Evolutionary conservation across 805 yeast genomes (phyloP).

Genomic region (Wickerhamiella spandovensis): DNA sequence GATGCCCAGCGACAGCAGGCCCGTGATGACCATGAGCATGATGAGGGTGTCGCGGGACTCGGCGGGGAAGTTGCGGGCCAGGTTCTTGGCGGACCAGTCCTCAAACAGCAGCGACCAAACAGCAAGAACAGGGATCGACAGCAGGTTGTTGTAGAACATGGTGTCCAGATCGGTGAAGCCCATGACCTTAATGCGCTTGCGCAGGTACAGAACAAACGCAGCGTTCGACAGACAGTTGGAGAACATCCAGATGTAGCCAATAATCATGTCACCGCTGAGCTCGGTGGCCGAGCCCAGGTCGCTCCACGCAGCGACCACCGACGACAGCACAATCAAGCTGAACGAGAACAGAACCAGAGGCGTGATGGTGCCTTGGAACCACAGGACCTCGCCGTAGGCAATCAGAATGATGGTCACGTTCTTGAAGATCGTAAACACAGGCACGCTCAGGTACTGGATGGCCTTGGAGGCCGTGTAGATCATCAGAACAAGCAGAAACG

Average conservation of each 20-base stretch:
- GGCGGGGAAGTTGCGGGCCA: constrained; percentile 65
- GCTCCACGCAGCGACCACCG: constrained; percentile 92
- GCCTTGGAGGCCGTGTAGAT: constrained; percentile 95
- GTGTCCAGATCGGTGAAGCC: constrained; percentile 88
- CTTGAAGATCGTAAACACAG: constrained; percentile 96
- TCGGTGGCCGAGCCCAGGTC: constrained; percentile 37
- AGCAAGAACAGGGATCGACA: constrained; percentile 81
- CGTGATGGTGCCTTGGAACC: constrained; percentile 91
- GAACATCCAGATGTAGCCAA: constrained; percentile 95
- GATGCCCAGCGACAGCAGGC: constrained; percentile 90
- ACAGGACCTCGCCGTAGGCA: constrained; percentile 95
- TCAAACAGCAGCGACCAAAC: constrained; percentile 65
- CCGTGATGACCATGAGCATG: constrained; percentile 79
- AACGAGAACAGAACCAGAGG: constrained; percentile 84
- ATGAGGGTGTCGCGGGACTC: constrained; percentile 55
- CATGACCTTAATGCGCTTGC: constrained; percentile 94
- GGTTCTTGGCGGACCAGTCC: constrained; percentile 82
- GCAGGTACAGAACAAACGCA: constrained; percentile 82
- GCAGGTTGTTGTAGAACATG: constrained; percentile 93
- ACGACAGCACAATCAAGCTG: constrained; percentile 82
- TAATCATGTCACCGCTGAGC: constrained; percentile 20
- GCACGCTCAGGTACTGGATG: constrained; percentile 77
- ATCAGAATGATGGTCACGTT: constrained; percentile 91
- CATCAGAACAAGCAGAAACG: constrained; percentile 79
- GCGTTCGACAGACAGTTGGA: constrained; percentile 91